These are phyloP conservation scores for Colletotrichum lupini DNA, from an alignment of 2,329 filamentous ascomycete genomes.

Conservation along the genomic window DNA sequence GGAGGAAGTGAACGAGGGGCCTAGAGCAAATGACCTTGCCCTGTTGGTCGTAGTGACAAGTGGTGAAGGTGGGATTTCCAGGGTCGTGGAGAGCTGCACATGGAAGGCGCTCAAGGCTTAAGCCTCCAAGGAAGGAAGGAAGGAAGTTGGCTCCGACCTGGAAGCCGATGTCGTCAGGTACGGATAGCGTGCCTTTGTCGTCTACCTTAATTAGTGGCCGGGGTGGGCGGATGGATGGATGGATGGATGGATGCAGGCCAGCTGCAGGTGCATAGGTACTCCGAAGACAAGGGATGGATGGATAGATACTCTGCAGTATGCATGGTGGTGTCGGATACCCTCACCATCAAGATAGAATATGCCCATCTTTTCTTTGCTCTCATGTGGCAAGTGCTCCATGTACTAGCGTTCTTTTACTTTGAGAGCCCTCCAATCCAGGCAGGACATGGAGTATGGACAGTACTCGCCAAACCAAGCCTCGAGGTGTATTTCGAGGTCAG, in stretches of 20 bases:
- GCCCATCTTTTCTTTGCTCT: background rate
- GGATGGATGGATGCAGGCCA: background rate
- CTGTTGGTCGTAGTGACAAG: background rate
- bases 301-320: background rate
- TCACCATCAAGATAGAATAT: background rate
- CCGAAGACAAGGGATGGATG: background rate
- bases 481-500: conserved; percentile 7
- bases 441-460: background rate
- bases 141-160: background rate
- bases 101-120: background rate
- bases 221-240: background rate
- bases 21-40: background rate
- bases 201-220: background rate
- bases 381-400: background rate
- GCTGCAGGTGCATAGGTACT: background rate
- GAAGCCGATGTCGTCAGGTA: background rate
- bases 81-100: conserved; percentile 14
- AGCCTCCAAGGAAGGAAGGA: background rate
- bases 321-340: background rate
- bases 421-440: background rate
- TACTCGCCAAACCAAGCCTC: background rate
- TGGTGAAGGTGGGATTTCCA: conserved; percentile 14
- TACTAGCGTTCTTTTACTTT: background rate
- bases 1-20: background rate
- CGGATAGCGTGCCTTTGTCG: background rate